These are phyloP conservation scores for Pterocarpus macrocarpus DNA, from an alignment of 306 rosid genomes.

Conservation along the genomic window DNA sequence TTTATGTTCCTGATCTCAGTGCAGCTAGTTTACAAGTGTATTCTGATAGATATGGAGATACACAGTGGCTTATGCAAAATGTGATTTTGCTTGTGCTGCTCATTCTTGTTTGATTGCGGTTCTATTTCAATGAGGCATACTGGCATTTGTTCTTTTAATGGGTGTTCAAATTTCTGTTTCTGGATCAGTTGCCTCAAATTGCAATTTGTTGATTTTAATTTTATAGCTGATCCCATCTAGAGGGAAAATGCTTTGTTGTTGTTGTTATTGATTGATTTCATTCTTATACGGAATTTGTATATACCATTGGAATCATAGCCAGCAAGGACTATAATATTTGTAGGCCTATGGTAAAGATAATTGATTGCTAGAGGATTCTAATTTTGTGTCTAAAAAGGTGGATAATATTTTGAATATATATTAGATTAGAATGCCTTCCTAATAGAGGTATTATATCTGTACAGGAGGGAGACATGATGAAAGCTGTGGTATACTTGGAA, in stretches of 20 bases:
- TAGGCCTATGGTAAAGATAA: slow-evolving; percentile 38
- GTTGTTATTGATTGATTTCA: neutral
- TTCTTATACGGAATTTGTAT: slow-evolving; percentile 17
- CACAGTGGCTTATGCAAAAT: neutral
- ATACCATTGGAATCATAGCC: slow-evolving; percentile 25
- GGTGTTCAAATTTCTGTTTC: slow-evolving; percentile 2
- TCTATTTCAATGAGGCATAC: slow-evolving; percentile 22
- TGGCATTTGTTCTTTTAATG: slow-evolving; percentile 12
- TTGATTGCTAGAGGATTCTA: neutral
- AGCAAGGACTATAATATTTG: slow-evolving; percentile 30
- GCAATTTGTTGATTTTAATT: slow-evolving; percentile 18
- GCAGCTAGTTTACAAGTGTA: slow-evolving; percentile 25
- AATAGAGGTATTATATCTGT: slow-evolving; percentile 33
- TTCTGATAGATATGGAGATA: neutral
- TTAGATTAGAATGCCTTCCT: slow-evolving; percentile 26
- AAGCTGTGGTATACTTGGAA: slow-evolving; percentile 90
- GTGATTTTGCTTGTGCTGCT: slow-evolving; percentile 12
- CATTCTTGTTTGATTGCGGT: slow-evolving; percentile 18
- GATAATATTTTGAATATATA: neutral
- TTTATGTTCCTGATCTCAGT: slow-evolving; percentile 18
- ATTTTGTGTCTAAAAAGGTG: slow-evolving; percentile 6
- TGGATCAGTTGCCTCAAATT: slow-evolving; percentile 8
- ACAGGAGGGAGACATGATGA: slow-evolving; percentile 85
- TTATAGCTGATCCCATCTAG: neutral
- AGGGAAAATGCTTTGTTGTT: neutral